These are phyloP conservation scores for Allantophomopsis cytisporea DNA, from an alignment of 2,329 filamentous ascomycete species.

Conservation along the genomic window DNA sequence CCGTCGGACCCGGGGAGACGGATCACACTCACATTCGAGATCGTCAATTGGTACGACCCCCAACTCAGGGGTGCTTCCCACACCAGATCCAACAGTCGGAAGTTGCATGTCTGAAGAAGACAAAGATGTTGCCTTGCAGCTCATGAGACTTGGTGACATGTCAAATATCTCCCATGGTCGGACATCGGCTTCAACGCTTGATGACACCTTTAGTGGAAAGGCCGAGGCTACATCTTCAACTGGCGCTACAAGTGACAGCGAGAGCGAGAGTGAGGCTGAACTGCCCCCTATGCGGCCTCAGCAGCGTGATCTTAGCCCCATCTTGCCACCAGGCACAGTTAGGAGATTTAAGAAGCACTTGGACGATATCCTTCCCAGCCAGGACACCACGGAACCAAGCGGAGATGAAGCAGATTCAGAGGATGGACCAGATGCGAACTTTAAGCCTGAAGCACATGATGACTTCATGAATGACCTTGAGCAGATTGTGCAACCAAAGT, in stretches of 20 bases:
- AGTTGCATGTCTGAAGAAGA: constrained; percentile 95
- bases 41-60: constrained; percentile 25
- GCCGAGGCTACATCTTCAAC: constrained; percentile 78
- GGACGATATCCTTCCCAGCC: constrained; percentile 38
- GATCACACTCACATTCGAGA: constrained; percentile 32
- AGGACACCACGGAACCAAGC: constrained; percentile 44
- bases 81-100: constrained; percentile 91
- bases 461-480: constrained; percentile 10
- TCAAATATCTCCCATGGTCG: constrained; percentile 88
- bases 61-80: constrained; percentile 59
- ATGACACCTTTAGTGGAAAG: constrained; percentile 84
- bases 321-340: constrained; percentile 27
- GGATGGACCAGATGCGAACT: constrained; percentile 22
- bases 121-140: constrained; percentile 85
- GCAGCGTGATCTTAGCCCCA: constrained; percentile 38
- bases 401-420: constrained; percentile 44
- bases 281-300: constrained; percentile 44
- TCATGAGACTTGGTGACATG: constrained; percentile 90
- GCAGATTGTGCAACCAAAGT: constrained; percentile 15
- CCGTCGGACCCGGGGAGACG: constrained; percentile 53
- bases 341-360: constrained; percentile 31
- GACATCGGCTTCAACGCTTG: constrained; percentile 83
- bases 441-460: constrained; percentile 14
- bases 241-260: constrained; percentile 69
- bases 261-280: constrained; percentile 53